Conservation (phyloP, 306 rosid genomes). For the Arachis stenosperma region DNA sequence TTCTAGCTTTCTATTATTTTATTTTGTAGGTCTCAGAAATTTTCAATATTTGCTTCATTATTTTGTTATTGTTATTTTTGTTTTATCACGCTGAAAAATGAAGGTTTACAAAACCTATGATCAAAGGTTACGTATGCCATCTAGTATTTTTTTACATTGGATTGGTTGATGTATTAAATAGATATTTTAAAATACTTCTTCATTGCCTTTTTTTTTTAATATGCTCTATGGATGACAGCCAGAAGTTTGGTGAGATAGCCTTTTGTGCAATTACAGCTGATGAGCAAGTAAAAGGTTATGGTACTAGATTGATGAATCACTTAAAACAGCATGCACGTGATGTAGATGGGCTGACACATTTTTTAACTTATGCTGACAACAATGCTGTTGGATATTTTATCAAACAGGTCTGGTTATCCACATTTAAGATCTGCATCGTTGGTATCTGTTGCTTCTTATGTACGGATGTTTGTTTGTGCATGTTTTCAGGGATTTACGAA, state of each 20-base stretch:
- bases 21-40: background rate
- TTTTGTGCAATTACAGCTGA: constrained; percentile 95
- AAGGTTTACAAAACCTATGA: constrained; percentile 16
- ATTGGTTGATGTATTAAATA: too few species aligned
- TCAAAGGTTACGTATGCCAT: constrained; percentile 6
- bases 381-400: constrained; percentile 98
- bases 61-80: constrained; percentile 13
- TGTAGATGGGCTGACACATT: constrained; percentile 92
- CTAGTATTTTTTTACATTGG: too few species aligned
- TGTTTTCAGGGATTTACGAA: constrained; percentile 85
- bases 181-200: background rate
- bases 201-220: background rate
- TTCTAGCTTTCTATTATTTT: constrained; percentile 5
- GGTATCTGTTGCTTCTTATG: constrained; percentile 23
- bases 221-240: constrained; percentile 56
- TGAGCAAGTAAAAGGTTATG: constrained; percentile 98
- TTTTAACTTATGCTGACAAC: constrained; percentile 97
- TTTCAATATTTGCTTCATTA: background rate
- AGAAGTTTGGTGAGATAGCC: constrained; percentile 93
- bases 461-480: constrained; percentile 30
- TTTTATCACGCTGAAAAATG: constrained; percentile 13
- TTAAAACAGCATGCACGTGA: constrained; percentile 93
- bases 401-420: constrained; percentile 73
- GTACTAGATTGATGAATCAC: constrained; percentile 97
- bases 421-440: constrained; percentile 30